These are phyloP conservation scores for Metschnikowia cubensis DNA, from an alignment of 805 yeast genomes.

Conservation along the genomic window DNA sequence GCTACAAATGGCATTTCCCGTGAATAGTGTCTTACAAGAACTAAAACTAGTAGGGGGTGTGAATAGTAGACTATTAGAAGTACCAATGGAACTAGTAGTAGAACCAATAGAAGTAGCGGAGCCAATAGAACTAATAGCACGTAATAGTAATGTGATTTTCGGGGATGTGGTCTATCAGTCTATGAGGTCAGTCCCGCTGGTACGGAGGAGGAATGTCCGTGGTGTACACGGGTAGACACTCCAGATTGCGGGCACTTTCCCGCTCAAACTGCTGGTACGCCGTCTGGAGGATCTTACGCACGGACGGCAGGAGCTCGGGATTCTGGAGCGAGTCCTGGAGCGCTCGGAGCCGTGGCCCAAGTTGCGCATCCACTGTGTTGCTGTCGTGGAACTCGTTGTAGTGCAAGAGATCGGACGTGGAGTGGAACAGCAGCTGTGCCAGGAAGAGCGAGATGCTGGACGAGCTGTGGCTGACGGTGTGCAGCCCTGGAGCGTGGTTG, in stretches of 20 bases:
- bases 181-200: neutral
- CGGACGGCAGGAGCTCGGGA: constrained; percentile 12
- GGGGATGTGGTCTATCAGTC: neutral
- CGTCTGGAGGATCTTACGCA: constrained; percentile 11
- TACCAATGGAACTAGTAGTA: too few relatives aligned
- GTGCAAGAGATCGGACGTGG: constrained; percentile 4
- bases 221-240: constrained; percentile 14
- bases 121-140: too few relatives aligned
- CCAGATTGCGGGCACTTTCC: constrained; percentile 11
- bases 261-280: constrained; percentile 14
- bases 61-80: too few relatives aligned
- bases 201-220: constrained; percentile 15
- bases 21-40: too few relatives aligned
- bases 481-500: neutral
- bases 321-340: constrained; percentile 13
- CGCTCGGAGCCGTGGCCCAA: constrained; percentile 14
- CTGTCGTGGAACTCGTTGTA: constrained; percentile 2
- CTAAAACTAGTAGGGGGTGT: too few relatives aligned
- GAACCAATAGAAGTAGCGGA: too few relatives aligned
- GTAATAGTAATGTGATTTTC: neutral
- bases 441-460: neutral
- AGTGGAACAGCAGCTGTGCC: neutral
- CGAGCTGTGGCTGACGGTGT: neutral
- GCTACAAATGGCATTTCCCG: too few relatives aligned
- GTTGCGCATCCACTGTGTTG: constrained; percentile 13